Evolutionary conservation across 441 rosid genomes (phyloP), one percentile per base, ranked within the genome.

Genomic region (Viola pubescens): DNA sequence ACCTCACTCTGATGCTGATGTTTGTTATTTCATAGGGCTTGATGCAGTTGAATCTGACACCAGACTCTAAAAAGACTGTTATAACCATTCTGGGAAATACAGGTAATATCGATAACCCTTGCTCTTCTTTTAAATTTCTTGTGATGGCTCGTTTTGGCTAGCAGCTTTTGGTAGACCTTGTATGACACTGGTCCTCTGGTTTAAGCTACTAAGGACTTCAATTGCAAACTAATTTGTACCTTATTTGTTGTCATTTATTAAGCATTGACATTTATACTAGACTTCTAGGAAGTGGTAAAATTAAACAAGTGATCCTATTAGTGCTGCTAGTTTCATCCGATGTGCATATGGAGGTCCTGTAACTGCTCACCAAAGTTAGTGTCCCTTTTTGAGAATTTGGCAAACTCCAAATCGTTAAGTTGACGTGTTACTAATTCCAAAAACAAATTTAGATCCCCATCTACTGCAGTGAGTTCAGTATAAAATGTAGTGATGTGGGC

Each of bases 71-170:
- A 83, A 82, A 65, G 76, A 82, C 86, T 63, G 56, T 62, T 57
- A 52, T 92, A 65, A 80, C 87, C 50, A 64, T 92, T 61, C 48
- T 82, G 73, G 98, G 96, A 44, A 92, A 86, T 76, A 85, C 94
- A 50, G 94, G 98, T 92, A 82, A 74, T 59, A 52, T 41, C 44
- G 37, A 53, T 5, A 51, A 44, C 48, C 50, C 52, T 19, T 7
- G 40, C 7, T 52, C 56, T 16, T 11, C 47, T 16, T 34, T 38
- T 7, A 38, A 0, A 38, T 10, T 43, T 59, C 54, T 49, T 2
- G n/a, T 52, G 39, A n/a, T 6, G 6, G 6, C 6, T 9, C 37
- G 2, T 19, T 14, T 44, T 52, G 11, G 1, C 38, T 19, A 37
- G 11, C 4, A 1, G 12, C 37, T 11, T 6, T 52, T 19, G 2